Evolutionary conservation across 345 rosid genomes (phyloP), one percentile per base, ranked within the genome.

Genomic region (Gossypium turneri): DNA sequence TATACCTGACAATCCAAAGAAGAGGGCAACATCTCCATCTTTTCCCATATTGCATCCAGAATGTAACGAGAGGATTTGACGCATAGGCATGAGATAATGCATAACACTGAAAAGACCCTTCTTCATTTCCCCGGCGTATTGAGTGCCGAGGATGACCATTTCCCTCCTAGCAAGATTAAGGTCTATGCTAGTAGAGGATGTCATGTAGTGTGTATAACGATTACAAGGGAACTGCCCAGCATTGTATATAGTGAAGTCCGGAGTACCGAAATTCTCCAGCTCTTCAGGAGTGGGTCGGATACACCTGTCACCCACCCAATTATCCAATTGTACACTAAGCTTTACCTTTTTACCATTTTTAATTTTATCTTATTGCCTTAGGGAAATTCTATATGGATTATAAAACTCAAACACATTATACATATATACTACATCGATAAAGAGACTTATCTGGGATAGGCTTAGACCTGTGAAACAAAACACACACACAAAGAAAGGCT

Each of bases 71-170:
- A 95, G 96, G 80, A 95, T 91, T 45, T 84, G 90, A 78, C 97
- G 98, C 89, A 86, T 92, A 84, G 98, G 99, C 99, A 95, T 95
- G 87, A 95, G 96, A 90, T 92, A 93, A 86, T 95, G 98, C 98
- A 95, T 93, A 47, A 95, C 97, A 83, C 99, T 74, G 90, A 95
- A 95, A 69, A 95, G 97, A 76, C 99, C 99, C 81, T 95, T 94
- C 93, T 92, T 95, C 99, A 95, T 95, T 84, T 95, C 99, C 80
- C 99, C 98, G 47, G 99, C 98, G 78, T 95, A 95, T 74, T 93
- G 99, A 34, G 99, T 92, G 69, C 99, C 97, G 60, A 93, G 97
- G 82, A 95, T 95, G 84, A 93, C 99, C 99, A 95, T 93, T 88
- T 95, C 99, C 84, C 90, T 90, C 82, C 98, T 90, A 80, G 89